These are phyloP conservation scores for Rhizopus arrhizus DNA, from an alignment of 371 early-diverging fungal genomes.

Conservation along the genomic window DNA sequence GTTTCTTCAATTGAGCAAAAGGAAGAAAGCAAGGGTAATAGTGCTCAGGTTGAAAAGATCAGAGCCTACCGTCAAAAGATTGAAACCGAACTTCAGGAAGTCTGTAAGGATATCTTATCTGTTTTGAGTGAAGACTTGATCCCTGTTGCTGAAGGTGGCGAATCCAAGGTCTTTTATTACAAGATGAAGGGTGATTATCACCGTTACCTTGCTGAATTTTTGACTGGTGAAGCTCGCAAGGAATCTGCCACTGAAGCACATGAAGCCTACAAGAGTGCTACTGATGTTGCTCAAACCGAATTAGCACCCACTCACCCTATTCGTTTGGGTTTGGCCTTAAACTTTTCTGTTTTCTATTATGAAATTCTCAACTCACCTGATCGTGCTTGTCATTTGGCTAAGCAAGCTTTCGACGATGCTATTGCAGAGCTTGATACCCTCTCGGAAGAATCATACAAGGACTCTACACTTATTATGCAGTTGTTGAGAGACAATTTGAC, in stretches of 20 bases:
- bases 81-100: constrained; percentile 91
- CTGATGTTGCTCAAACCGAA: constrained; percentile 91
- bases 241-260: constrained; percentile 87
- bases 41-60: constrained; percentile 83
- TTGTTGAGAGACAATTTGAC: constrained; percentile 99
- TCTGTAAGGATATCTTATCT: constrained; percentile 94
- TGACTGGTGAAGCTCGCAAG: constrained; percentile 85
- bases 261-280: constrained; percentile 96
- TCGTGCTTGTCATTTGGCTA: constrained; percentile 98
- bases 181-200: constrained; percentile 95
- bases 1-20: constrained; percentile 98
- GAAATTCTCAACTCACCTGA: constrained; percentile 99
- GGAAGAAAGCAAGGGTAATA: constrained; percentile 92
- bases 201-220: constrained; percentile 99
- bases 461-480: constrained; percentile 99
- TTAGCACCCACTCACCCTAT: constrained; percentile 99
- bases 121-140: constrained; percentile 92
- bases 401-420: constrained; percentile 99
- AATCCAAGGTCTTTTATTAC: constrained; percentile 98
- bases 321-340: constrained; percentile 98
- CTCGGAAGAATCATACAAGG: constrained; percentile 99
- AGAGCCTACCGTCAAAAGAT: constrained; percentile 89
- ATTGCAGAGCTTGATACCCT: constrained; percentile 99
- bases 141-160: constrained; percentile 81
- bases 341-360: constrained; percentile 99